Base-by-base conservation (phyloP, 805 yeast genomes). In the Scheffersomyces ergatensis region DNA sequence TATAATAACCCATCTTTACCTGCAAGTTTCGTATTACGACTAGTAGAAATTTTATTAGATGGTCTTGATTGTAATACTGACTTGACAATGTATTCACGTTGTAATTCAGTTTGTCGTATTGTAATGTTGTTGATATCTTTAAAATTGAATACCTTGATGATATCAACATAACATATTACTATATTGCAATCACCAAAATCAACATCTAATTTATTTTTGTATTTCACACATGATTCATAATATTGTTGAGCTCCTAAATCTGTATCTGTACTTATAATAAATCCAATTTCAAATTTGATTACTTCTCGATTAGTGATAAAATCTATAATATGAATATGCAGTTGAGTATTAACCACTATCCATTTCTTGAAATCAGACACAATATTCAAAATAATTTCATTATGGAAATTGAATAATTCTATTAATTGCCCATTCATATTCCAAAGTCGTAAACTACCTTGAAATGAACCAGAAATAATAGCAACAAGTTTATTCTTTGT, bases 1-100 rank as follows among this genome's bases (percentile, higher is more conserved):
- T 53, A 63, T 20, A 66, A 50, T 13, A 66, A 57, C 1, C 74
- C 75, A 49, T 72, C 76, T n/a, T 57, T 54, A 1, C 77, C 77
- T 4, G 61, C 62, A 7, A 65, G 34, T 2, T 37, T 34, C 8
- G 31, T 17, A 34, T 64, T 58, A 35, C 65, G 32, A 13, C 37
- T 45, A 4, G 33, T 33, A 4, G 37, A 27, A 15, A 23, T 39
- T 18, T 24, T 45, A 6, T 21, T n/a, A 3, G 23, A 21, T 4
- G 42, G 30, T 6, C 40, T 38, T 12, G 60, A 47, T 42, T 60
- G 65, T 9, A 58, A 9, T 18, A 44, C 36, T 2, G 53, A 42
- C n/a, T 45, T 27, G 2, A 52, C 32, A 5, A 57, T 51, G 6
- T 27, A 11, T 26, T 7, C 18, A 9, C 12, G 35, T 17, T 27